Conservation (phyloP, 495 filamentous ascomycete genomes). For the Penicillium tannophilum region DNA sequence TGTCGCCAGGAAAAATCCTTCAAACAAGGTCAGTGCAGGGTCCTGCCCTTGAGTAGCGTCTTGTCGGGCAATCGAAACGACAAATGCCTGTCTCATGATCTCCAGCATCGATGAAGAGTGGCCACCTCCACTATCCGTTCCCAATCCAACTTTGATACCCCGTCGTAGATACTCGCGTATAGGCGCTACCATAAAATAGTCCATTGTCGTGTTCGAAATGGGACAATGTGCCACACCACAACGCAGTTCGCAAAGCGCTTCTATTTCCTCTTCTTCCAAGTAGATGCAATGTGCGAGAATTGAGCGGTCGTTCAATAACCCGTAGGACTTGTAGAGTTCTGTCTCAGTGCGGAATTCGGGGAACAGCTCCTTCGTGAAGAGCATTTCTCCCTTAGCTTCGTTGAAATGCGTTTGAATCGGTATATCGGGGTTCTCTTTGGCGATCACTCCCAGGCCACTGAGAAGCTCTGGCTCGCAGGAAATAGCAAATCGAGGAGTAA, state of each 20-base stretch:
- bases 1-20: conserved; percentile 64
- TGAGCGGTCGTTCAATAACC: conserved; percentile 54
- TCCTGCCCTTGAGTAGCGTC: conserved; percentile 50
- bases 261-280: conserved; percentile 57
- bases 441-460: conserved; percentile 53
- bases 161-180: conserved; percentile 56
- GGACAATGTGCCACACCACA: conserved; percentile 68
- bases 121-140: conserved; percentile 69
- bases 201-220: conserved; percentile 63
- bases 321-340: conserved; percentile 56
- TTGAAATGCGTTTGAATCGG: conserved; percentile 69
- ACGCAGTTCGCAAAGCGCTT: conserved; percentile 41
- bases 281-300: conserved; percentile 68
- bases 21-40: conserved; percentile 49
- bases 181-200: conserved; percentile 63
- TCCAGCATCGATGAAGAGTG: conserved; percentile 61
- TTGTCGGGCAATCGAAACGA: conserved; percentile 60
- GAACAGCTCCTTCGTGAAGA: conserved; percentile 52
- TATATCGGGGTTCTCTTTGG: conserved; percentile 49
- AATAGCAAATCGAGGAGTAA: conserved; percentile 68
- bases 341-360: conserved; percentile 55
- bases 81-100: conserved; percentile 59
- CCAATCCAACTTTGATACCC: conserved; percentile 65
- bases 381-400: conserved; percentile 59
- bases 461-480: conserved; percentile 57